Evolutionary conservation across 2,329 filamentous ascomycete genomes (phyloP), one percentile per base, ranked within the genome.

Genomic region (Fusarium brevicatenulatum): DNA sequence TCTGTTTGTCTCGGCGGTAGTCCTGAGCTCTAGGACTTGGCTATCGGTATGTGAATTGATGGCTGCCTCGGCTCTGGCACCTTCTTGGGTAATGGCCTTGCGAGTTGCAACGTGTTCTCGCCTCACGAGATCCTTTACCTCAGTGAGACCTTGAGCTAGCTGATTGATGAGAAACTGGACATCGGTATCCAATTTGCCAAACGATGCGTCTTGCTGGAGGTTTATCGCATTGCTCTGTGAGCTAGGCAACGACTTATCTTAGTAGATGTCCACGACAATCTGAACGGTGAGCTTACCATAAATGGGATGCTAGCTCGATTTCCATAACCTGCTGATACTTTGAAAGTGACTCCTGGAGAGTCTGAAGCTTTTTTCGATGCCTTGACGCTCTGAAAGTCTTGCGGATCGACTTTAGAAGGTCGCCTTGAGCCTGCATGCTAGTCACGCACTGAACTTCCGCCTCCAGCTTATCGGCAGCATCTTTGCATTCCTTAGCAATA

Each of bases 1-100:
- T 2, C 7, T 16, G 3, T 15, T 5, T 3, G 4, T 4, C 1
- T 61, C 43, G 0, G 16, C 4, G 0, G 1, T 2, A 0, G 8
- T 23, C 9, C 2, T 49, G 1, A 61, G 30, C 1, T 42, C 21
- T 4, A 30, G 0, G 0, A 62, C 1, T 32, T 37, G 36, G 3
- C 1, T 9, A 2, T 58, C 8, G 1, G n/a, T 47, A 1, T 47
- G 40, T 1, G 5, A 12, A 0, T 61, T 43, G 2, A 63, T 18
- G 0, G 30, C 18, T 3, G 0, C 25, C 25, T 43, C 19, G 0
- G 2, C 4, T 1, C 16, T n/a, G 0, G 15, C 1, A 0, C 8
- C 2, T 32, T 61, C 55, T 0, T n/a, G 16, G 2, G 10, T 13
- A 0, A 61, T 0, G 0, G 1, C 1, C 0, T 0, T 1, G 0